Conservation (phyloP, 2,329 filamentous ascomycete genomes). For the Fusarium sublunatum region DNA sequence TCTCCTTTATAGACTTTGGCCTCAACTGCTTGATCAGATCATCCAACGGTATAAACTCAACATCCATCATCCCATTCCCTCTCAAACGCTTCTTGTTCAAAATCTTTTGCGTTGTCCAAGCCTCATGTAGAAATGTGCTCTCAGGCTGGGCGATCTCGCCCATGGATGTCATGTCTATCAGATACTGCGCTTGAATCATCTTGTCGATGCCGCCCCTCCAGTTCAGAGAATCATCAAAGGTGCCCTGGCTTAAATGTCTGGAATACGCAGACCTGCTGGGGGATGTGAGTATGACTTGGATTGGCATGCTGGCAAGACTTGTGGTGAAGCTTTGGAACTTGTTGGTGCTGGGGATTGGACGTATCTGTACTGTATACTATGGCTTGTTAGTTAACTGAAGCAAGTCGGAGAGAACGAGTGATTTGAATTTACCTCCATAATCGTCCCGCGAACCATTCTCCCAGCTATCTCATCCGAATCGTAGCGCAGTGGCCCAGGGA, state of each 20-base stretch:
- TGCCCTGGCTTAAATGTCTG: no score
- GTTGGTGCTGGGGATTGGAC: rapidly evolving
- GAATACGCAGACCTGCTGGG: no score
- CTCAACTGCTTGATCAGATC: background rate
- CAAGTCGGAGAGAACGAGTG: background rate
- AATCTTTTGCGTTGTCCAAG: background rate
- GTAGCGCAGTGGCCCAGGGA: background rate
- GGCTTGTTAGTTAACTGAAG: background rate
- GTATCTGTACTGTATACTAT: background rate
- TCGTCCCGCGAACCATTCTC: background rate
- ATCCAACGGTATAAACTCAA: background rate
- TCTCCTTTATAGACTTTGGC: background rate
- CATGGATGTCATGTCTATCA: background rate
- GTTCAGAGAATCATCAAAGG: background rate
- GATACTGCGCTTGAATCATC: background rate
- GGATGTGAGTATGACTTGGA: background rate
- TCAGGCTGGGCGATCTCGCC: background rate
- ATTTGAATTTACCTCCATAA: background rate
- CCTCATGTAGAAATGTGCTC: background rate
- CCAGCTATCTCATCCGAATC: background rate
- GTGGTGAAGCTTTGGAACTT: background rate
- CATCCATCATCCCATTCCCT: no score
- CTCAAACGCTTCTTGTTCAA: background rate
- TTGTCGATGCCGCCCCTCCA: background rate
- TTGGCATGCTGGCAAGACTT: background rate